phyloP scores from a whole-genome alignment of 257 asterid genomes.

The Voacanga thouarsii region DNA sequence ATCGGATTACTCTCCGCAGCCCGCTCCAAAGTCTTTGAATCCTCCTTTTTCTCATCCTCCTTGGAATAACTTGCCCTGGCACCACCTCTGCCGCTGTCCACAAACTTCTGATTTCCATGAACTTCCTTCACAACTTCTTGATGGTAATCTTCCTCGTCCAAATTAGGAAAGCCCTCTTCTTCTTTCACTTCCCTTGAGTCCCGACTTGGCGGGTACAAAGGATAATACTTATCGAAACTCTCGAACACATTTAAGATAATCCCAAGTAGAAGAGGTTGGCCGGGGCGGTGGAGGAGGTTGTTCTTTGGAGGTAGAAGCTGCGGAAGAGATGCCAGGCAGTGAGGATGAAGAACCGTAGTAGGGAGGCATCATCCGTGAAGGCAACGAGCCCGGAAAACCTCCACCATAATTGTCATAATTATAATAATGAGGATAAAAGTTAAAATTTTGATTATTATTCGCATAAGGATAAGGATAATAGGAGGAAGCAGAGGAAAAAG shows the following conservation, averaged over 20 bases:
- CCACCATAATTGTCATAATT: slow-evolving; percentile 42
- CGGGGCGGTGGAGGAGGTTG: slow-evolving; percentile 89
- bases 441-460: slow-evolving; percentile 23
- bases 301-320: slow-evolving; percentile 45
- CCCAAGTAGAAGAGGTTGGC: slow-evolving; percentile 79
- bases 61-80: slow-evolving; percentile 38
- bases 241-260: slow-evolving; percentile 84
- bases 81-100: slow-evolving; percentile 31
- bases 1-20: slow-evolving; percentile 58
- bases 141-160: slow-evolving; percentile 77
- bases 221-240: slow-evolving; percentile 60
- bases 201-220: slow-evolving; percentile 63
- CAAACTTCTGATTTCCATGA: slow-evolving; percentile 67
- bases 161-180: slow-evolving; percentile 96
- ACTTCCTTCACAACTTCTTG: slow-evolving; percentile 83
- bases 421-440: slow-evolving; percentile 21
- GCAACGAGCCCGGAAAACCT: slow-evolving; percentile 44
- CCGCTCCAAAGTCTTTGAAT: slow-evolving; percentile 45
- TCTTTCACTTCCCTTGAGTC: slow-evolving; percentile 82
- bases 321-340: slow-evolving; percentile 18
- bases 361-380: slow-evolving; percentile 21
- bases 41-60: slow-evolving; percentile 42
- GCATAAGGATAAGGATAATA: slow-evolving; percentile 32
- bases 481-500: slow-evolving; percentile 42
- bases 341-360: slow-evolving; percentile 37